Evolutionary conservation across 148 eudicot genomes (phyloP), one percentile per base, ranked within the genome.

Genomic region (Selenicereus undatus): DNA sequence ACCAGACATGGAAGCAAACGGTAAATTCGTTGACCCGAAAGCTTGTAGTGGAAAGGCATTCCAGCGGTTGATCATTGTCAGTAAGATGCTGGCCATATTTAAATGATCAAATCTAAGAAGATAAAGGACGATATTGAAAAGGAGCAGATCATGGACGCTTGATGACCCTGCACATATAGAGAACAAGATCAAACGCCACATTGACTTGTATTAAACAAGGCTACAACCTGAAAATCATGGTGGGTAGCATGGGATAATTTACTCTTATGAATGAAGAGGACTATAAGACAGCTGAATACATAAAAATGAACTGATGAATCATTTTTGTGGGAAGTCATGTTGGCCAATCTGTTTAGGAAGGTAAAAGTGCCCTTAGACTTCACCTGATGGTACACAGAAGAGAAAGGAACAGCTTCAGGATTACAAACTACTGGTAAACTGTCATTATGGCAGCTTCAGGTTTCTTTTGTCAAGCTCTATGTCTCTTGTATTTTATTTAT

Each of bases 1-100:
- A 81, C 84, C 86, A 70, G 98, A 66, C 71, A 66, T 26, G 32
- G 71, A 94, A 78, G 98, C 99, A 84, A 97, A 94, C 8, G 85
- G 89, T 56, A 85, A 77, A 74, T 82, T 88, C 84, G 89, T 75
- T 76, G 82, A 87, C 17, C 79, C 81, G 70, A 88, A 81, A 64
- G 86, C 84, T 81, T 77, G 87, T 75, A 83, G 30, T 50, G 86
- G 80, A 85, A 71, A 83, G 72, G 76, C 84, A 70, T 87, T 77
- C 75, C 88, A 73, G 48, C 82, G 74, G 73, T 77, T 81, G 80
- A 84, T 73, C 72, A 86, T n/a, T 71, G 79, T 87, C 77, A 75
- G 75, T 70, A 84, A 69, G 68, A 80, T 71, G 78, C 78, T 88
- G 77, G 77, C 80, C 71, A 81, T 58, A 78, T 82, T 73, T 58